phyloP scores from a whole-genome alignment of 2,329 filamentous ascomycete genomes.

The Fusarium sp. region DNA sequence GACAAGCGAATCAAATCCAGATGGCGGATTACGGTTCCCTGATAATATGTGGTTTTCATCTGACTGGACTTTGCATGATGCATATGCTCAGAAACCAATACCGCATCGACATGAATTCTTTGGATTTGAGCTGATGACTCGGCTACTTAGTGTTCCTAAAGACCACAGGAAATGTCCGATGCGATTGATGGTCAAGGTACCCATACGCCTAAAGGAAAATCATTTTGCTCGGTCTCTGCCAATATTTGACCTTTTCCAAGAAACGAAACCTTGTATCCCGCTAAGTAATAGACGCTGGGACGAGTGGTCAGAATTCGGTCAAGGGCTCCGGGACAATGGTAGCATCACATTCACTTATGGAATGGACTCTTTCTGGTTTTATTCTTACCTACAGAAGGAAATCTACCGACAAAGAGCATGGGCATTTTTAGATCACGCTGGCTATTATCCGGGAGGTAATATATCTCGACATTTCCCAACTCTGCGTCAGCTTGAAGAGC shows the following conservation, averaged over 20 bases:
- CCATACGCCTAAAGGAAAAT: background rate
- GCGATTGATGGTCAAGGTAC: rapidly evolving
- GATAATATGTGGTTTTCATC: background rate
- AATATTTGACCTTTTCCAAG: background rate
- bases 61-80: rapidly evolving
- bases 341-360: background rate
- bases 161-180: background rate
- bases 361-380: background rate
- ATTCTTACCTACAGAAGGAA: background rate
- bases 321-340: rapidly evolving
- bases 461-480: background rate
- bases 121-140: background rate
- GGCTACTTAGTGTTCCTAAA: background rate
- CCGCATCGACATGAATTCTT: rapidly evolving
- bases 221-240: no score
- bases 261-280: no score
- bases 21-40: background rate
- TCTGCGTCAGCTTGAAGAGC: background rate
- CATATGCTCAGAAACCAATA: rapidly evolving
- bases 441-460: rapidly evolving
- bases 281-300: background rate
- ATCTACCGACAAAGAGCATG: background rate
- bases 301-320: background rate
- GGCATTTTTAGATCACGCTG: background rate
- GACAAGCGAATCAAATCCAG: background rate